Conservation (phyloP, 2,329 filamentous ascomycete genomes). For the Ascochyta clinopodiicola region DNA sequence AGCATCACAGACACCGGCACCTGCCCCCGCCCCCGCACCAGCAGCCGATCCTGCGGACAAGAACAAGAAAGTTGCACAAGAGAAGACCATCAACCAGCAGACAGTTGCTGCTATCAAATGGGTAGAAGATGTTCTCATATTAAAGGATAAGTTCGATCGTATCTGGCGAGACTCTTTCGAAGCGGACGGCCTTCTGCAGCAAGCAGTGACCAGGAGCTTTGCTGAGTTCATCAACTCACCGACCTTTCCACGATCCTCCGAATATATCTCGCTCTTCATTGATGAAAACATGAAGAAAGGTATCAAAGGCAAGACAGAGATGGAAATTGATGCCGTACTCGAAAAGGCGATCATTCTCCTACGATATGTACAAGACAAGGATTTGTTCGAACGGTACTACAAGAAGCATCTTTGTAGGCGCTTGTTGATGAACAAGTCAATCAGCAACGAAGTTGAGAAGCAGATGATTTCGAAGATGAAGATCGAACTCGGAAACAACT, state of each 20-base stretch:
- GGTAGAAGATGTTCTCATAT: slow-evolving; percentile 85
- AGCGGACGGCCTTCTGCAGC: slow-evolving; percentile 78
- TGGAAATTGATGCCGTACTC: slow-evolving; percentile 80
- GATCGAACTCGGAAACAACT: slow-evolving; percentile 91
- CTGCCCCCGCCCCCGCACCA: slow-evolving; percentile 36
- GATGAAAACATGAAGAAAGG: slow-evolving; percentile 96
- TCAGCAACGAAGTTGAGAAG: slow-evolving; percentile 91
- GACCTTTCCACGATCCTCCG: slow-evolving; percentile 77
- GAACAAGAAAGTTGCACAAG: slow-evolving; percentile 51
- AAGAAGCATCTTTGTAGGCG: slow-evolving; percentile 94
- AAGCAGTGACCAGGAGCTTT: slow-evolving; percentile 84
- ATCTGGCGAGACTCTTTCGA: slow-evolving; percentile 77
- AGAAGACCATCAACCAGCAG: slow-evolving; percentile 71
- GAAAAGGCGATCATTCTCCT: slow-evolving; percentile 90
- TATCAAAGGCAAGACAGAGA: slow-evolving; percentile 89
- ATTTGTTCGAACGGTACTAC: slow-evolving; percentile 96
- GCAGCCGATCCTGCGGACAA: slow-evolving; percentile 59
- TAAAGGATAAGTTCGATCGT: slow-evolving; percentile 89
- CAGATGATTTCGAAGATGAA: slow-evolving; percentile 98
- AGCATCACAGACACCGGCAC: slow-evolving; percentile 63
- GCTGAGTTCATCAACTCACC: slow-evolving; percentile 85
- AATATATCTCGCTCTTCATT: slow-evolving; percentile 95
- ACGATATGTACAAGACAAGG: slow-evolving; percentile 88
- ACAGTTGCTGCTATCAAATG: slow-evolving; percentile 90
- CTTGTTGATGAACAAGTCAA: slow-evolving; percentile 84